Evolutionary conservation across 345 rosid species (phyloP).

Genomic region (Pugionium dolabratum): DNA sequence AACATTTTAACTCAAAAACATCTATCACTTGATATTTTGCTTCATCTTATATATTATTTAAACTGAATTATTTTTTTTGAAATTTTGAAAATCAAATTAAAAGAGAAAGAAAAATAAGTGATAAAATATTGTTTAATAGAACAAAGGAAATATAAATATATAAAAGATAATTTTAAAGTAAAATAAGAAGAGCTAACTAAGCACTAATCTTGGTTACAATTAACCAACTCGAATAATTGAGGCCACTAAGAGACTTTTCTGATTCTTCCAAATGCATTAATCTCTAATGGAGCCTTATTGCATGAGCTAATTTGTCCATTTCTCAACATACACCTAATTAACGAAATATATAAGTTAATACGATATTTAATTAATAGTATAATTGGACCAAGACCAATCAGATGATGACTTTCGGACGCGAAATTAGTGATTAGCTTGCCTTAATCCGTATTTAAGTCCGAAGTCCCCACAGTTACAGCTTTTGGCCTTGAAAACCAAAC

Average conservation of each 20-base stretch:
- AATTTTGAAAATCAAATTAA: too few species aligned
- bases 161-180: too few species aligned
- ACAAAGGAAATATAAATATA: too few species aligned
- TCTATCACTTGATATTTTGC: too few species aligned
- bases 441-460: slow-evolving; percentile 39
- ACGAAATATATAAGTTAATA: neutral
- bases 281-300: slow-evolving; percentile 40
- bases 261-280: slow-evolving; percentile 41
- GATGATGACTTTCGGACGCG: slow-evolving; percentile 42
- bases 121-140: too few species aligned
- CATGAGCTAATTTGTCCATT: slow-evolving; percentile 47
- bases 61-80: too few species aligned
- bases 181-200: too few species aligned
- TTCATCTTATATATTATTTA: too few species aligned
- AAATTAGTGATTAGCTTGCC: slow-evolving; percentile 37
- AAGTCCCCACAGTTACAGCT: slow-evolving; percentile 41
- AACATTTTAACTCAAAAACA: too few species aligned
- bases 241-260: slow-evolving; percentile 34
- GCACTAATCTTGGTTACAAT: too few species aligned
- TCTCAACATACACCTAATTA: slow-evolving; percentile 42
- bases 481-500: slow-evolving; percentile 41
- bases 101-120: too few species aligned
- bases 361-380: too few species aligned
- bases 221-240: slow-evolving; percentile 43
- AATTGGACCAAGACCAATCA: slow-evolving; percentile 35